Evolutionary conservation across 176 grass and related monocot species (phyloP).

Genomic region (Dactylis glomerata): DNA sequence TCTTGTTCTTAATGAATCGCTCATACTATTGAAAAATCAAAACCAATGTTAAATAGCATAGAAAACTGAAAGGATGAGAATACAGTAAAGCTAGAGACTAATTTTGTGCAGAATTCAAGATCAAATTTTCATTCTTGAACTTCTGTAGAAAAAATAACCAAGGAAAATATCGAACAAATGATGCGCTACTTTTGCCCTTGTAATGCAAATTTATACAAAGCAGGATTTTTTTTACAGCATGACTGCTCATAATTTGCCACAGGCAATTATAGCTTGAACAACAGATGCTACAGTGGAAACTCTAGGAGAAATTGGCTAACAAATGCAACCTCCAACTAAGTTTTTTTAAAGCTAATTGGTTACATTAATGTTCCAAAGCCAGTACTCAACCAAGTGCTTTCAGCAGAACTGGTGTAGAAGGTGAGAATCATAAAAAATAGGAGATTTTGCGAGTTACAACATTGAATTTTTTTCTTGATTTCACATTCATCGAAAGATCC

Average conservation of each 20-base stretch:
- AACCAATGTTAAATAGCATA: background rate
- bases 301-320: background rate
- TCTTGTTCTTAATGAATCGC: background rate
- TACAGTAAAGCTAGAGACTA: background rate
- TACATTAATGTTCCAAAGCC: background rate
- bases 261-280: background rate
- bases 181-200: conserved; percentile 10
- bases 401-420: background rate
- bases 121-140: background rate
- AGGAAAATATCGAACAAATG: background rate
- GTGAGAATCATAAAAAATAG: conserved; percentile 11
- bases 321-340: background rate
- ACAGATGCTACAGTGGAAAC: background rate
- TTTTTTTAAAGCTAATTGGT: conserved; percentile 13
- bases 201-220: background rate
- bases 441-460: background rate
- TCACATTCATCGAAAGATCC: conserved; percentile 11
- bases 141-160: background rate
- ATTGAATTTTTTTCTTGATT: background rate
- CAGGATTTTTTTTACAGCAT: background rate
- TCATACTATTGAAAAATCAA: background rate
- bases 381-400: background rate
- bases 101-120: background rate
- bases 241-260: background rate
- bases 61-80: background rate